Evolutionary conservation across 306 rosid genomes (phyloP).

Genomic region (Abrus pulchellus): DNA sequence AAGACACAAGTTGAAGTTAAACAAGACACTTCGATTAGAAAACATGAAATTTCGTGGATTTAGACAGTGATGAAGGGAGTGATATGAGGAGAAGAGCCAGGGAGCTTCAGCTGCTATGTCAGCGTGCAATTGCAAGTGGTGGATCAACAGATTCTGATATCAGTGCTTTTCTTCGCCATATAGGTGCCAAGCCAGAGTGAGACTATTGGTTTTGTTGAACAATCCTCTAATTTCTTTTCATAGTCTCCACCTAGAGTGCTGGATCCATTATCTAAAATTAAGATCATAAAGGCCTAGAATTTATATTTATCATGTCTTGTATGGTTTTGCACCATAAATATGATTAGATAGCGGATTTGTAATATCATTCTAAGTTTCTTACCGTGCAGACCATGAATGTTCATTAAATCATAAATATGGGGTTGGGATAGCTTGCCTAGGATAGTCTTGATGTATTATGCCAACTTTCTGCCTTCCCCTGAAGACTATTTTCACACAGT

Average conservation of each 20-base stretch:
- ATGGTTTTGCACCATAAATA: background rate
- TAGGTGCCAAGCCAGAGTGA: background rate
- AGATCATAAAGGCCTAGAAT: background rate
- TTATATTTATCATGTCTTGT: background rate
- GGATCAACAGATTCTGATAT: conserved; percentile 56
- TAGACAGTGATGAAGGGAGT: conserved; percentile 47
- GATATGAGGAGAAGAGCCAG: conserved; percentile 54
- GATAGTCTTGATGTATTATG: conserved; percentile 82
- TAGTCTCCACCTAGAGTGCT: too few species aligned
- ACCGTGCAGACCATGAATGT: too few species aligned
- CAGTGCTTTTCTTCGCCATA: conserved; percentile 48
- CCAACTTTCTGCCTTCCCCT: conserved; percentile 82
- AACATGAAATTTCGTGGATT: conserved; percentile 63
- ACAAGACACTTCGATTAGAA: conserved; percentile 43
- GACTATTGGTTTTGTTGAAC: background rate
- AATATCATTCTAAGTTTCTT: too few species aligned
- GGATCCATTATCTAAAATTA: too few species aligned
- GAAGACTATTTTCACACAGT: conserved; percentile 90
- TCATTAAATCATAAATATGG: conserved; percentile 48
- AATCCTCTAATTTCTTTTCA: background rate
- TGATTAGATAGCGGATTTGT: background rate
- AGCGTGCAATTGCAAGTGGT: conserved; percentile 47
- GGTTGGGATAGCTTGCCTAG: conserved; percentile 92
- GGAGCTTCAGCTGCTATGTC: conserved; percentile 48
- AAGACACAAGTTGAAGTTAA: conserved; percentile 30